phyloP scores from a whole-genome alignment of 2,329 filamentous ascomycete genomes.

The Fusarium sp. region DNA sequence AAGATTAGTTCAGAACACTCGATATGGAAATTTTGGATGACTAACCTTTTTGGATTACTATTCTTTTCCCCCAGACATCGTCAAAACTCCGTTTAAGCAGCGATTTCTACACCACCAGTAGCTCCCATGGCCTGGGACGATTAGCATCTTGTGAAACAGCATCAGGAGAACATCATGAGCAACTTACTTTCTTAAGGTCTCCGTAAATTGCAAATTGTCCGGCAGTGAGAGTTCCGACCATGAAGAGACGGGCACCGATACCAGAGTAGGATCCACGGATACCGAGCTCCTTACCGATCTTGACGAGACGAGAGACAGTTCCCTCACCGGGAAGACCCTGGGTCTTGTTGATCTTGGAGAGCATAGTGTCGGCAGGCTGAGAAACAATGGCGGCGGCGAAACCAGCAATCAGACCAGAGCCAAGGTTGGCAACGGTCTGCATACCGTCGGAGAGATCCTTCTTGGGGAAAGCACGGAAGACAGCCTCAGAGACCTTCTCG shows the following conservation, averaged over 20 bases:
- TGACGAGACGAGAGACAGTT: slow-evolving; percentile 81
- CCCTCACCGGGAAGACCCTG: slow-evolving; percentile 87
- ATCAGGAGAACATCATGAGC: background rate
- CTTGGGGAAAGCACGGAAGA: slow-evolving; percentile 79
- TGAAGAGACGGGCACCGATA: slow-evolving; percentile 76
- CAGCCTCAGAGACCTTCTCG: slow-evolving; percentile 84
- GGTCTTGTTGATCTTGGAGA: slow-evolving; percentile 97
- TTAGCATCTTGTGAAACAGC: slow-evolving; percentile 38
- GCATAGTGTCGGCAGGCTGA: slow-evolving; percentile 93
- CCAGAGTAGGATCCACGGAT: slow-evolving; percentile 80
- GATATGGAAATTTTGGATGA: fast-evolving
- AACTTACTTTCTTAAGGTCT: slow-evolving; percentile 52
- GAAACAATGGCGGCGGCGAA: slow-evolving; percentile 89
- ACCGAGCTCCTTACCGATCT: slow-evolving; percentile 89
- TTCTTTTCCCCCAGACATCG: slow-evolving; percentile 4
- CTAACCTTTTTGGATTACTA: background rate
- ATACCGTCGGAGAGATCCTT: slow-evolving; percentile 71
- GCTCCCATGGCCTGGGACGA: too few relatives aligned
- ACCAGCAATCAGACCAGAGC: slow-evolving; percentile 65
- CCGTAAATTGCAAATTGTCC: slow-evolving; percentile 93
- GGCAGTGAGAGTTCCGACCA: slow-evolving; percentile 77
- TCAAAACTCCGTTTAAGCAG: slow-evolving; percentile 34
- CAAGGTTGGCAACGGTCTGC: slow-evolving; percentile 85
- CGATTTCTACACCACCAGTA: slow-evolving; percentile 79
- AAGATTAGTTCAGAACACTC: background rate